Base-by-base conservation (phyloP, 2,329 filamentous ascomycete genomes). In the Claviceps cyperi region DNA sequence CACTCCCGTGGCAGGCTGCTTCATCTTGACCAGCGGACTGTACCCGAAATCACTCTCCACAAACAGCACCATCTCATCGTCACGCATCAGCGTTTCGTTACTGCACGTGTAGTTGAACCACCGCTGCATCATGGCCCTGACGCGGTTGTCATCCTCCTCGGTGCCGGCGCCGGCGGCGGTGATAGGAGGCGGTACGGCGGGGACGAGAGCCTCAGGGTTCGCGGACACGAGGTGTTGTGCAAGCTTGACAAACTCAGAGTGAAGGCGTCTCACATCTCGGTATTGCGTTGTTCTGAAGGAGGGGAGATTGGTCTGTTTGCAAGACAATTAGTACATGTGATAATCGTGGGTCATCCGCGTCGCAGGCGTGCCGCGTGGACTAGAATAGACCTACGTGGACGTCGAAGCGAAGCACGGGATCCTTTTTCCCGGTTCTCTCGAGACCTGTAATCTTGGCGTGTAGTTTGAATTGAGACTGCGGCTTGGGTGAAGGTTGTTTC, bases 21-120 rank as follows among this genome's bases (percentile, higher is more conserved):
- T 95, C 76, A 89, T 88, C 66, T 91, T 84, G 45, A 96, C 83
- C 61, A 97, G 85, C 1, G 92, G 92, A 61, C 89, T 96, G 67
- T 98, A 98, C 40, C 92, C 92, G 65, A 96, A 97, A 65, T 98
- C 92, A 63, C 88, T 95, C 69, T 98, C 92, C n/a, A 98, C 89
- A 60, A 98, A 98, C 53, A 97, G 82, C 5, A 96, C 81, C 81
- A 97, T 91, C 69, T 98, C 92, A 54, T 97, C 91, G 63, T 98
- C 92, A 54, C 85, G 81, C 74, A 95, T 94, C 7, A 98, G 77
- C 1, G 94, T 82, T 37, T 97, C 90, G 58, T 92, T 97, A 60
- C 79, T 80, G 69, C 92, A 94, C 19, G 98, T 84, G 52, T 86
- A 86, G 66, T 94, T 96, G 59, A 98, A 76, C 92, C 92, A 98